Evolutionary conservation across 2,329 filamentous ascomycete species (phyloP), one percentile per base, ranked within the genome.

Genomic region (Fusarium sambucinum): DNA sequence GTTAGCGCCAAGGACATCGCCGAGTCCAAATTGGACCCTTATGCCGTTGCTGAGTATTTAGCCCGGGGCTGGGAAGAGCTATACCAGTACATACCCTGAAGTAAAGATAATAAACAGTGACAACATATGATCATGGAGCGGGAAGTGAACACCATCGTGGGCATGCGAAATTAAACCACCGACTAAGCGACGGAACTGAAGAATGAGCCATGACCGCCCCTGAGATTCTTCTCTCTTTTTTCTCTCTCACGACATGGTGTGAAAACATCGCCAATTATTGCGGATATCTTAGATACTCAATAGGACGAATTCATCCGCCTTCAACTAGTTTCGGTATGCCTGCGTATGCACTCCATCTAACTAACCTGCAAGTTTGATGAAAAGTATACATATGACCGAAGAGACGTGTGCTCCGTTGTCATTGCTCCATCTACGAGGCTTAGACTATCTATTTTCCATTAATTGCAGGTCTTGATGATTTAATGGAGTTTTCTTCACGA

Each of bases 111-210:
- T 47, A 45, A 48, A 37, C 42, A 25, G 21, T 27, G 46, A 56
- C 19, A 53, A 42, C 38, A 53, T 46, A 48, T 30, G 55, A 47
- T 37, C 32, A 46, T 61, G 38, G 46, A 33, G 47, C 41, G 19
- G 54, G 44, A 51, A 35, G 44, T 44, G 46, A 50, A 55, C 38
- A 63, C 42, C 23, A 33, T 56, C 57, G 35, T 61, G 53, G 55
- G 57, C 11, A 11, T 44, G 42, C 52, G 58, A 70, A 32, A 73
- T 74, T 73, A 45, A 58, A 33, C 53, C 48, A 33, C 41, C 44
- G 17, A 23, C 42, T 46, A 71, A 55, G 60, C 50, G 54, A 56
- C 59, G 32, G 57, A 52, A 41, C 66, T 63, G 44, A 64, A 50
- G 38, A 45, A 54, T 65, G 61, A 70, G 67, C 45, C 52, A 52